Conservation (phyloP, 2,329 filamentous ascomycete genomes). For the Claviceps paspali region DNA sequence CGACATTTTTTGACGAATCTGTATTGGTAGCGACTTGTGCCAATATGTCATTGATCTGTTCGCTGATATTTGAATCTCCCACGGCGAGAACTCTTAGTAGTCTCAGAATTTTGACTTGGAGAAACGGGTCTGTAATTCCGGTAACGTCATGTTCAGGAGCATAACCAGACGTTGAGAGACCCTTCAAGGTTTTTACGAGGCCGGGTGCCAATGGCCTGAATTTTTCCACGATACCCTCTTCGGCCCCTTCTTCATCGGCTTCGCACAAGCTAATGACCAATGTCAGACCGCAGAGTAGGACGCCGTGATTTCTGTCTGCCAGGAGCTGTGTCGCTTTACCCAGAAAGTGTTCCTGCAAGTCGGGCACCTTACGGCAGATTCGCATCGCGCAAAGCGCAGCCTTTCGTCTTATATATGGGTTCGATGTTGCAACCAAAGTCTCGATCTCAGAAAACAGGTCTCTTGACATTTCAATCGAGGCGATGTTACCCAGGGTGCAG, state of each 20-base stretch:
- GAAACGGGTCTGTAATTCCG: conserved; percentile 91
- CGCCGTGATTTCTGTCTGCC: conserved; percentile 89
- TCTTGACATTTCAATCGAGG: conserved; percentile 94
- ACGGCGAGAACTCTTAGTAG: conserved; percentile 74
- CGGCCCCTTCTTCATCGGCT: conserved; percentile 84
- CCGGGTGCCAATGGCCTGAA: conserved; percentile 76
- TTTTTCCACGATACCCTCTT: conserved; percentile 77
- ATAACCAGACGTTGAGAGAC: conserved; percentile 86
- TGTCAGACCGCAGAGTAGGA: conserved; percentile 82
- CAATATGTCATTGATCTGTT: conserved; percentile 96
- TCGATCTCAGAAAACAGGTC: conserved; percentile 96
- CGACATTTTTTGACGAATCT: conserved; percentile 94
- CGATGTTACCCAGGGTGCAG: conserved; percentile 93
- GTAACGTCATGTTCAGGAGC: conserved; percentile 96
- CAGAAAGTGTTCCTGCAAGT: conserved; percentile 90
- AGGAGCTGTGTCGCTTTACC: conserved; percentile 84
- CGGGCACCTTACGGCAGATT: conserved; percentile 94
- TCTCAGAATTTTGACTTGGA: conserved; percentile 90
- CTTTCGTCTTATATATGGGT: conserved; percentile 96
- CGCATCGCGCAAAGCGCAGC: conserved; percentile 98
- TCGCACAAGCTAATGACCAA: conserved; percentile 86
- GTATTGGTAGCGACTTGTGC: conserved; percentile 97
- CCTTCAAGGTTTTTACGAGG: conserved; percentile 81
- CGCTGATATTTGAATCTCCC: conserved; percentile 75
- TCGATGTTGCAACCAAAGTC: conserved; percentile 75